phyloP scores from a whole-genome alignment of 2,329 filamentous ascomycete species.

The Fusarium sp. region DNA sequence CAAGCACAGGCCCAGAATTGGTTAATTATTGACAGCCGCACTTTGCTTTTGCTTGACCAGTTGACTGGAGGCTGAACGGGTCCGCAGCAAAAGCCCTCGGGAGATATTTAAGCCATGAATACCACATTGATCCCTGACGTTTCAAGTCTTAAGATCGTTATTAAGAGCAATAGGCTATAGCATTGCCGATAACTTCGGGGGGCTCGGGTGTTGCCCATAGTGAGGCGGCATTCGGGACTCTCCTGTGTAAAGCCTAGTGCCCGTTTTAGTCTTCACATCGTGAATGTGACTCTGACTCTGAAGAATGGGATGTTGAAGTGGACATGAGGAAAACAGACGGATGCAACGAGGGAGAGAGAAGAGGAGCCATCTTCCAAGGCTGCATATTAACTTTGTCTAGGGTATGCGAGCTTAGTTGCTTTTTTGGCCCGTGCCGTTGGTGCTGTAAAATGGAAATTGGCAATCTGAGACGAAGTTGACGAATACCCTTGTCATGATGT shows the following conservation, averaged over 20 bases:
- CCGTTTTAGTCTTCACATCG: conserved; percentile 3
- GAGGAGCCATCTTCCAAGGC: not conserved
- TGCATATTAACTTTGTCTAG: conserved; percentile 3
- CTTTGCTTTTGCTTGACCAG: conserved; percentile 1
- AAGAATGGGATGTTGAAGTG: not conserved
- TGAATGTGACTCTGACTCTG: conserved; percentile 30
- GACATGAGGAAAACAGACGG: conserved; percentile 4
- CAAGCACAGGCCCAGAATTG: conserved; percentile 10
- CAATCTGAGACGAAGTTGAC: conserved; percentile 43
- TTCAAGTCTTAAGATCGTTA: conserved; percentile 26
- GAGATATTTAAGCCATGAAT: not conserved
- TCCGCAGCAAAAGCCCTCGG: not conserved
- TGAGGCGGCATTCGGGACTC: conserved; percentile 19
- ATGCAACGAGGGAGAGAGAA: not conserved
- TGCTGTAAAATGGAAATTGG: conserved; percentile 39
- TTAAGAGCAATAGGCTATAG: conserved; percentile 36
- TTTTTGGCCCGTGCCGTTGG: conserved; percentile 20
- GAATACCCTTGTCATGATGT: conserved; percentile 31
- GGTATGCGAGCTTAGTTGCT: conserved; percentile 16
- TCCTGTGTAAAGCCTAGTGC: not conserved
- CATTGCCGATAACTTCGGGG: conserved; percentile 33
- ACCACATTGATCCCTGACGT: conserved; percentile 20
- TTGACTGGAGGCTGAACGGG: not conserved
- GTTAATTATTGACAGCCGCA: not conserved
- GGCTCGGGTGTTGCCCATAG: conserved; percentile 16